Evolutionary conservation across 805 yeast genomes (phyloP), one percentile per base, ranked within the genome.

Genomic region (Citeromyces matritensis): DNA sequence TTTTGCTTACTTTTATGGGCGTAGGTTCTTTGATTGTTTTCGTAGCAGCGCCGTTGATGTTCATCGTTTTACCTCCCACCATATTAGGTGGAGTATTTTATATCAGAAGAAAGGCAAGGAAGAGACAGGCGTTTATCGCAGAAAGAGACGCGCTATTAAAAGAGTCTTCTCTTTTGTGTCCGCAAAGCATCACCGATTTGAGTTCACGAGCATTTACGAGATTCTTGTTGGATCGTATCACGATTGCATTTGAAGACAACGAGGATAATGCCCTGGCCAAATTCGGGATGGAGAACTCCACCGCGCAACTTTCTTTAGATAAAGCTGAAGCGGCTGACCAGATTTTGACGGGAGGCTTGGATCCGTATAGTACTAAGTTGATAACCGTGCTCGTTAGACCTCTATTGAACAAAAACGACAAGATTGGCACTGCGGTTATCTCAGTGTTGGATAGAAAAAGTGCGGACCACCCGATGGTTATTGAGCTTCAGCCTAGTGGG

Each of bases 31-130:
- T 26, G n/a, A 14, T 26, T 6, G 15, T 26, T 26, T 11, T 26
- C 13, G 29, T 26, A 14, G 29, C 29, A 11, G 29, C 29, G 6
- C 29, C 29, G 15, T 26, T 26, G 9, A 15, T 26, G n/a, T 26
- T 26, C 13, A 19, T 26, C 11, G 11, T 26, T 11, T 26, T 26
- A 19, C 29, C 29, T 13, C 29, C 29, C 21, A 6, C 17, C 5
- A 6, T 26, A 19, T 6, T 26, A 13, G 29, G 29, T 9, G 29
- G 29, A 10, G 21, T 26, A 26, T 26, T 14, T 11, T 26, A 12
- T 15, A 5, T 15, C 17, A n/a, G 17, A n/a, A 26, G 15, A 14
- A 13, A 26, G 29, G 17, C 29, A 5, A 9, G 17, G 29, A 26
- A 26, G 29, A 26, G 15, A 9, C n/a, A n/a, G 13, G 29, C 15